Evolutionary conservation across 78 protist genomes (phyloP), one percentile per base, ranked within the genome.

Genomic region (Emiliania huxleyi): DNA sequence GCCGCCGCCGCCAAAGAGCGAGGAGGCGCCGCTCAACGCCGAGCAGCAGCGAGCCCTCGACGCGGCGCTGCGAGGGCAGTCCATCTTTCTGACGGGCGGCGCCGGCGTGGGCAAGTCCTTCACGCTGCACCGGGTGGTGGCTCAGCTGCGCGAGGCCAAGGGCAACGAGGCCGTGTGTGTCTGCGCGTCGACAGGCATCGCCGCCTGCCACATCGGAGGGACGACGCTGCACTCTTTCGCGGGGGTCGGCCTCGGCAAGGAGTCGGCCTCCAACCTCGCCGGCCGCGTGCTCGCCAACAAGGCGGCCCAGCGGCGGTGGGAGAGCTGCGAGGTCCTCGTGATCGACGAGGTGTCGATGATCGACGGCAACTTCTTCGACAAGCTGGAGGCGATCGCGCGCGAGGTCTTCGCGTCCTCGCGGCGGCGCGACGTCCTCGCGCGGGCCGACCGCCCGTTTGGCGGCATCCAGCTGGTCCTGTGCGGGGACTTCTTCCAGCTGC

Each of bases 261-360:
- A 52, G 8, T 52, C 62, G 62, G 15, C 62, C 62, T 52, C 62
- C 62, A 15, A 52, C 15, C 62, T 52, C 15, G 62, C 15, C 62
- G 62, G 62, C 62, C 62, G 62, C 62, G 15, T 52, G 62, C n/a
- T n/a, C n/a, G n/a, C n/a, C n/a, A 52, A 15, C 62, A 52, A 52
- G 91, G 94, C 15, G 46, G 56, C 12, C 77, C 23, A 26, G 37
- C 23, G 12, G 25, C 87, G 93, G 15, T 91, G 93, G 93, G 42
- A 75, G 25, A 22, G 95, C 38, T 96, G 98, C 18, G 91, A 93
- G 37, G 95, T 92, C 62, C 42, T 97, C 48, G 92, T 97, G 44
- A 92, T 97, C 18, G 98, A 97, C 75, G 98, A 97, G 75, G 93
- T 97, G 35, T 97, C 98, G n/a, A 97, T 96, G 98, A 81, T 96